A percentile compares a stretch with the other conserved stretches of the same genome.
phyloP scores from a whole-genome alignment of 169 alveolate genomes.

The Plasmodium gonderi region DNA sequence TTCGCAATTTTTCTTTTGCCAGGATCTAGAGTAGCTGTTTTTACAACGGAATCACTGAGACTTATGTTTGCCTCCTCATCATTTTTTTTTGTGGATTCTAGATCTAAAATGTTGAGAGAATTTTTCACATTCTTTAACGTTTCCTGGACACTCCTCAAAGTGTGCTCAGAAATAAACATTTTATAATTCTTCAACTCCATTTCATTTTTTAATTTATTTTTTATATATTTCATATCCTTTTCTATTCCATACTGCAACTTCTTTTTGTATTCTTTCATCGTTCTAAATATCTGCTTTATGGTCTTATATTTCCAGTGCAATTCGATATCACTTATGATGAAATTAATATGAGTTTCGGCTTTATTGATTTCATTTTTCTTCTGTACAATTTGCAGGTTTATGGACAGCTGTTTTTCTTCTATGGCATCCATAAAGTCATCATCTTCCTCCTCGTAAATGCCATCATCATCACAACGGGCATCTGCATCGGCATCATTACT shows the following conservation, averaged over 20 bases:
- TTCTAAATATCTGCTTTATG: constrained; percentile 66
- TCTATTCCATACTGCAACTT: constrained; percentile 69
- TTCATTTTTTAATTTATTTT: constrained; percentile 65
- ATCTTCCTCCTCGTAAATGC: constrained; percentile 35
- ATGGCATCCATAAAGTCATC: constrained; percentile 75
- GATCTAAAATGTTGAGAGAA: constrained; percentile 67
- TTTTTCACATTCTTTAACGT: constrained; percentile 79
- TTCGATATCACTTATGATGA: constrained; percentile 66
- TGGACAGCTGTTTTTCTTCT: constrained; percentile 64
- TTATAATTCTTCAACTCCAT: constrained; percentile 65
- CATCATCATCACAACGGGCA: background rate
- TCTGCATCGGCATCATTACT: background rate
- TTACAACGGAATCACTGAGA: too few relatives aligned
- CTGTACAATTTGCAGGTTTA: constrained; percentile 57
- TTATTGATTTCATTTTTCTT: constrained; percentile 69
- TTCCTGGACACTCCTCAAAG: constrained; percentile 77
- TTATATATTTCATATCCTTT: constrained; percentile 72
- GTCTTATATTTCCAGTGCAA: constrained; percentile 74
- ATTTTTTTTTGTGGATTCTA: constrained; percentile 8
- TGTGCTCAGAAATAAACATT: constrained; percentile 70
- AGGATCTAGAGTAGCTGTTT: too few relatives aligned
- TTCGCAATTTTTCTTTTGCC: too few relatives aligned
- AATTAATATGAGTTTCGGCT: constrained; percentile 65
- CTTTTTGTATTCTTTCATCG: constrained; percentile 72
- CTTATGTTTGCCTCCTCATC: background rate